A percentile compares a stretch with the other conserved stretches of the same genome.
Conservation (phyloP, 2,329 filamentous ascomycete species). For the Byssothecium circinans region DNA sequence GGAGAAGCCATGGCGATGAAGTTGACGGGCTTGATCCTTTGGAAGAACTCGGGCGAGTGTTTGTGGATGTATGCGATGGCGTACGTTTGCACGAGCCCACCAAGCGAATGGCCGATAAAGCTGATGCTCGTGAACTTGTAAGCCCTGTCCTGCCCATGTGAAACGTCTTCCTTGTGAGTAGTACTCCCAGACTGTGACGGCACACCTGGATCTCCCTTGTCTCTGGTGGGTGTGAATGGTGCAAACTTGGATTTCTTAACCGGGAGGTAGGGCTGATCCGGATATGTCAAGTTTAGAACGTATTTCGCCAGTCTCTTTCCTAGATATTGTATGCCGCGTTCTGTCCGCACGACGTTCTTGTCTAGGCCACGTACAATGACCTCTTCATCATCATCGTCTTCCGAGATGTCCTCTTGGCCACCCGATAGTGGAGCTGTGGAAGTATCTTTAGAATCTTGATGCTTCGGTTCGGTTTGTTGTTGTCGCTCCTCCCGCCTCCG, state of each 20-base stretch:
- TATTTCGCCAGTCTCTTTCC: constrained; percentile 93
- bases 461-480: constrained; percentile 1
- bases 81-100: constrained; percentile 88
- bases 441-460: constrained; percentile 13
- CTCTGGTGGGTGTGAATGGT: constrained; percentile 48
- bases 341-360: constrained; percentile 87
- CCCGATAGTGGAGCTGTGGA: constrained; percentile 54
- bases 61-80: constrained; percentile 96
- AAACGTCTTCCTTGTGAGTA: constrained; percentile 53
- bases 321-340: constrained; percentile 94
- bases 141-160: constrained; percentile 54
- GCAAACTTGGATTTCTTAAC: constrained; percentile 57
- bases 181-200: constrained; percentile 64
- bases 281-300: constrained; percentile 85
- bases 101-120: constrained; percentile 89
- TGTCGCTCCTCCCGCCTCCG: constrained; percentile 49
- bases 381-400: constrained; percentile 71
- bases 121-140: constrained; percentile 94
- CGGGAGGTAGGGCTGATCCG: constrained; percentile 86
- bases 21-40: constrained; percentile 82
- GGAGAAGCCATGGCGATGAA: constrained; percentile 88
- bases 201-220: constrained; percentile 50
- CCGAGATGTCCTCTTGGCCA: constrained; percentile 51
- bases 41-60: constrained; percentile 88
- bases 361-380: constrained; percentile 88